Evolutionary conservation across 2,329 filamentous ascomycete genomes (phyloP), one percentile per base, ranked within the genome.

Genomic region (Calonectria pseudoturangicola): DNA sequence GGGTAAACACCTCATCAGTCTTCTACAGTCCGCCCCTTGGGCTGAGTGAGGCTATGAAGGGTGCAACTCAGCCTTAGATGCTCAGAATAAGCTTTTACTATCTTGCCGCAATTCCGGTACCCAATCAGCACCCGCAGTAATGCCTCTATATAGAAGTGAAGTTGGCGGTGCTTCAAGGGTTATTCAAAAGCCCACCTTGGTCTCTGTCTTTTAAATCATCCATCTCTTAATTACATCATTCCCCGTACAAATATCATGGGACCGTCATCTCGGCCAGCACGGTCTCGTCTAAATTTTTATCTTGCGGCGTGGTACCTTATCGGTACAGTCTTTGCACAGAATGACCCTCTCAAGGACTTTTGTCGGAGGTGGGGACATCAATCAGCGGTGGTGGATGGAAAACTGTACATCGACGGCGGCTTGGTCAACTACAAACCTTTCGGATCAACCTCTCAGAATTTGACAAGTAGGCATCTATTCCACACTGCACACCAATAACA

Each of bases 331-430:
- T 3, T 67, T 25, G 65, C 65, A 15, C 66, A 60, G 21, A 45
- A 66, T 21, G 58, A 71, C 41, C 71, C 71, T 5, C 60, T 45
- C 13, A 48, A 71, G 13, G 16, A 71, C 28, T 73, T 73, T 16
- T 73, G 72, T 41, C 58, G 68, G 25, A 68, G 72, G 62, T 73
- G 43, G n/a, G 64, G 68, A 13, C 72, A 73, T 36, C 72, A 73
- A 45, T 43, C 72, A 7, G 69, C 72, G 2, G 72, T 73, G 41
- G 69, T 73, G 3, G 72, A 71, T 45, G n/a, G 50, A 10, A 73
- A 71, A 27, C 58, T 73, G 15, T 73, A 73, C 28, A 68, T 73
- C 21, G 68, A 73, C 18, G 68, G 72, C 4, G 72, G 72, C 2
- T 48, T 70, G 16, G 60, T 71, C 15, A 68, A 70, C n/a, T 73